These are phyloP conservation scores for Fusarium odoratissimum DNA, from an alignment of 2,329 filamentous ascomycete genomes.

Conservation along the genomic window DNA sequence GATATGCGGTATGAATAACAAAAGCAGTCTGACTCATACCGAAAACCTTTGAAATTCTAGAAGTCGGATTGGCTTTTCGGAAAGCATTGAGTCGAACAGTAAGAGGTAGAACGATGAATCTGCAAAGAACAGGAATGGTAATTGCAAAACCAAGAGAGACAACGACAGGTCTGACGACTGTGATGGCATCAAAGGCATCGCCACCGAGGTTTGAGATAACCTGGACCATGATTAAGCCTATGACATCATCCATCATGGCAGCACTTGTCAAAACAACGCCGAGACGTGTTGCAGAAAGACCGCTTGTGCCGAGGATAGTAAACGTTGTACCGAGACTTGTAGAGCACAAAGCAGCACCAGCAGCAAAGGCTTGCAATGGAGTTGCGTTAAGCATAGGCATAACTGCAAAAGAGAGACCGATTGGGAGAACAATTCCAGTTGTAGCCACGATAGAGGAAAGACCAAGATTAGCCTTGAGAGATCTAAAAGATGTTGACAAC, in stretches of 20 bases:
- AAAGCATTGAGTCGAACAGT: slow-evolving; percentile 51
- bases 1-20: slow-evolving; percentile 59
- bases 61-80: slow-evolving; percentile 40
- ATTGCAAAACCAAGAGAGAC: slow-evolving; percentile 64
- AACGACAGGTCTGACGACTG: slow-evolving; percentile 58
- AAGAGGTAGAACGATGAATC: slow-evolving; percentile 56
- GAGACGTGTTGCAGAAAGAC: slow-evolving; percentile 56
- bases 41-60: slow-evolving; percentile 44
- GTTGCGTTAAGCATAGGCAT: slow-evolving; percentile 61
- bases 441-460: slow-evolving; percentile 72
- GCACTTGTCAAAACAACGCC: slow-evolving; percentile 76
- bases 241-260: slow-evolving; percentile 85
- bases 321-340: slow-evolving; percentile 80
- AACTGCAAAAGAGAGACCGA: slow-evolving; percentile 73
- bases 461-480: slow-evolving; percentile 67
- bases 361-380: slow-evolving; percentile 73
- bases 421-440: slow-evolving; percentile 73
- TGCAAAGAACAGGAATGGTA: slow-evolving; percentile 59
- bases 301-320: slow-evolving; percentile 61
- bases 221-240: slow-evolving; percentile 81
- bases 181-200: slow-evolving; percentile 45
- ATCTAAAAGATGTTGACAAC: slow-evolving; percentile 52
- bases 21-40: slow-evolving; percentile 52
- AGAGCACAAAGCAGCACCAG: slow-evolving; percentile 78
- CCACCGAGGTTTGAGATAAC: slow-evolving; percentile 74